A percentile compares a stretch with the other conserved stretches of the same genome.
phyloP scores from a whole-genome alignment of 1,284 basidiomycete genomes.

The Trametes sp. region DNA sequence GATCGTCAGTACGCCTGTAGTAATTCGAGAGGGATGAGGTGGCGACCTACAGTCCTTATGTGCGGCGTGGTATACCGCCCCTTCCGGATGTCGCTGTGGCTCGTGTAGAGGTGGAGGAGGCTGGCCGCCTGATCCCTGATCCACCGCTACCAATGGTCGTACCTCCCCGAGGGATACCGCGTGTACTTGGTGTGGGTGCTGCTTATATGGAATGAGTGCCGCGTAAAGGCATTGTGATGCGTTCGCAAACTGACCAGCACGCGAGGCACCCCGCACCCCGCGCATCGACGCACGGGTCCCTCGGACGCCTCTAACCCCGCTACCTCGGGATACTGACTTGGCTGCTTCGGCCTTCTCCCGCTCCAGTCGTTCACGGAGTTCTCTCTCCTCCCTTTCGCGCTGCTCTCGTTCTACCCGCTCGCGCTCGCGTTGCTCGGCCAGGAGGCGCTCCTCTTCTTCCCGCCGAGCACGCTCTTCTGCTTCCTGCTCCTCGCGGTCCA shows the following conservation, averaged over 20 bases:
- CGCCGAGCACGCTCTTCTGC: constrained; percentile 53
- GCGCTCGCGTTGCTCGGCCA: constrained; percentile 56
- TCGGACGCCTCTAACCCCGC: constrained; percentile 47
- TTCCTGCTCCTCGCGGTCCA: constrained; percentile 59
- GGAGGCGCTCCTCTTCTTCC: constrained; percentile 58
- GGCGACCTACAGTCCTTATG: background rate
- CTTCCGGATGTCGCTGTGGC: background rate
- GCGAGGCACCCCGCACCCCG: constrained; percentile 29
- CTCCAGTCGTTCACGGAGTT: constrained; percentile 52
- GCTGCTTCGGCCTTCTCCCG: constrained; percentile 34
- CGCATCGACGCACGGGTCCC: constrained; percentile 50
- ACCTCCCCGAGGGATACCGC: constrained; percentile 14
- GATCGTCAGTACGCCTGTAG: too few relatives aligned
- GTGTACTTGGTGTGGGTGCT: constrained; percentile 17
- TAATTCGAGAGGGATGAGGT: background rate
- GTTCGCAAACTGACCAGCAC: too few relatives aligned
- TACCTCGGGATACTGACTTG: constrained; percentile 34
- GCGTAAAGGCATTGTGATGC: too few relatives aligned
- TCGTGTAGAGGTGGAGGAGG: background rate
- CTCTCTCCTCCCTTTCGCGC: constrained; percentile 54
- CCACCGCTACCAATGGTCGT: background rate
- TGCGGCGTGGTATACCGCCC: constrained; percentile 6
- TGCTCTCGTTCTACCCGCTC: constrained; percentile 56
- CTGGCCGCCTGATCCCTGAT: background rate
- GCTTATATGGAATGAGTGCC: too few relatives aligned